Conservation (phyloP, 495 filamentous ascomycete genomes). For the Hypoxylon intermedium region DNA sequence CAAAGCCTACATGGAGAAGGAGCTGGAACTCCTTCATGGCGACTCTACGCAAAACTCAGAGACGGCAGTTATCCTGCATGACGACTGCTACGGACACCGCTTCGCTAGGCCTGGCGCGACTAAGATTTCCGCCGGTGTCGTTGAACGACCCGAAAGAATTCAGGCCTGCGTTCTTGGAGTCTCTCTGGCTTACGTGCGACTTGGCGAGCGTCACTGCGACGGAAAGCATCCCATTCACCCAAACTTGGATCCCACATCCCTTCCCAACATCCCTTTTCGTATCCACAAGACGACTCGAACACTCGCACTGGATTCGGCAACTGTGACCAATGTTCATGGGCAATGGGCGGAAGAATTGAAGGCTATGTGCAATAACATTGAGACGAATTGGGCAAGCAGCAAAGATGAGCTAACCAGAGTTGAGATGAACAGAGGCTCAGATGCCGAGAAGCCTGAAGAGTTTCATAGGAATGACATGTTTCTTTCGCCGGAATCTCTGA, state of each 20-base stretch:
- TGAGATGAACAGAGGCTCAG: slow-evolving; percentile 54
- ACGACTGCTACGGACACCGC: slow-evolving; percentile 91
- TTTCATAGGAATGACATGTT: slow-evolving; percentile 89
- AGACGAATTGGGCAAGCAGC: slow-evolving; percentile 71
- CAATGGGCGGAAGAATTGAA: slow-evolving; percentile 91
- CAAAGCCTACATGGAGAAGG: slow-evolving; percentile 69
- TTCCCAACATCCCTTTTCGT: slow-evolving; percentile 75
- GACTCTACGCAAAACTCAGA: slow-evolving; percentile 58
- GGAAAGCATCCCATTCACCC: slow-evolving; percentile 69
- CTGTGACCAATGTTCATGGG: slow-evolving; percentile 85
- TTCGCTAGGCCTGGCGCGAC: slow-evolving; percentile 87
- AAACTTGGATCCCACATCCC: slow-evolving; percentile 52
- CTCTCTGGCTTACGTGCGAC: slow-evolving; percentile 83
- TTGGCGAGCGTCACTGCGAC: slow-evolving; percentile 80
- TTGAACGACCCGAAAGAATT: slow-evolving; percentile 91
- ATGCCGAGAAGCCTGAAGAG: slow-evolving; percentile 54
- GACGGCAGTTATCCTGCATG: slow-evolving; percentile 84
- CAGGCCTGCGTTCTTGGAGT: slow-evolving; percentile 83
- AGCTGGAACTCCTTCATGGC: slow-evolving; percentile 68
- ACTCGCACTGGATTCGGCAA: slow-evolving; percentile 68
- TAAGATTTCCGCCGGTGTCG: slow-evolving; percentile 75
- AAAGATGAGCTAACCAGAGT: slow-evolving; percentile 79
- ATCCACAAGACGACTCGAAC: slow-evolving; percentile 76
- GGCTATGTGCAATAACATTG: slow-evolving; percentile 79
- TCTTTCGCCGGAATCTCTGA: slow-evolving; percentile 80